Conservation (phyloP, 768 basidiomycete species). For the Amylocystis lapponica region DNA sequence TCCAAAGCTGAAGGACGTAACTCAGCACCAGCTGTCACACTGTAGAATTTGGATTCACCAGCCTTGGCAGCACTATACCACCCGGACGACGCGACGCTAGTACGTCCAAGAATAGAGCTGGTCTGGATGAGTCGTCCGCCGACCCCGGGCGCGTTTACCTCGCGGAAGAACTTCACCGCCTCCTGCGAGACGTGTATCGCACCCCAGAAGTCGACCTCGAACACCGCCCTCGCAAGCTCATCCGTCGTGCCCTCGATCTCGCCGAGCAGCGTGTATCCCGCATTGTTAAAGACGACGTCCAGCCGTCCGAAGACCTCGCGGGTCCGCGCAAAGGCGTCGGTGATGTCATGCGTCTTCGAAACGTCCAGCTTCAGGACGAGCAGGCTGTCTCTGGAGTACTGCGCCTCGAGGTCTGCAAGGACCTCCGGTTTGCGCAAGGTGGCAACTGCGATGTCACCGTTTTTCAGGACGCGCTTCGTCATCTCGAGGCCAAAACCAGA, state of each 20-base stretch:
- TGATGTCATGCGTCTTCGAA: slow-evolving; percentile 6
- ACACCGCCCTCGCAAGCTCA: slow-evolving; percentile 9
- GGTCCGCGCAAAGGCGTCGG: slow-evolving; percentile 12
- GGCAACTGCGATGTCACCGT: slow-evolving; percentile 19
- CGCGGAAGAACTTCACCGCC: slow-evolving; percentile 30
- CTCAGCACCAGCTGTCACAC: neutral
- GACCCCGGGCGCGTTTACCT: slow-evolving; percentile 27
- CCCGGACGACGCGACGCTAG: slow-evolving; percentile 6
- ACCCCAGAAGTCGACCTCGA: slow-evolving; percentile 21
- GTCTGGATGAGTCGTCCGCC: slow-evolving; percentile 31
- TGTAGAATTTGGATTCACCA: neutral
- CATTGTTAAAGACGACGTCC: slow-evolving; percentile 20
- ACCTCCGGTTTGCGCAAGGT: slow-evolving; percentile 20
- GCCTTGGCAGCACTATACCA: slow-evolving; percentile 9
- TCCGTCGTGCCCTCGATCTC: slow-evolving; percentile 11
- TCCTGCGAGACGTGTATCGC: slow-evolving; percentile 22
- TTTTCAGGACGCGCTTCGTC: slow-evolving; percentile 12
- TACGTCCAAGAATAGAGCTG: slow-evolving; percentile 22
- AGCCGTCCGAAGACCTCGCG: slow-evolving; percentile 10
- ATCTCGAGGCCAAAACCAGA: slow-evolving; percentile 20
- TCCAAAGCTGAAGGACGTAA: slow-evolving; percentile 6
- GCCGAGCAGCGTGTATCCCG: slow-evolving; percentile 8
- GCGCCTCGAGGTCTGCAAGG: slow-evolving; percentile 14
- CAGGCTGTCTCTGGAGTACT: slow-evolving; percentile 10
- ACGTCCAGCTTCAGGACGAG: slow-evolving; percentile 18